Evolutionary conservation across 2,329 filamentous ascomycete species (phyloP).

Genomic region (Diplodia sapinea): DNA sequence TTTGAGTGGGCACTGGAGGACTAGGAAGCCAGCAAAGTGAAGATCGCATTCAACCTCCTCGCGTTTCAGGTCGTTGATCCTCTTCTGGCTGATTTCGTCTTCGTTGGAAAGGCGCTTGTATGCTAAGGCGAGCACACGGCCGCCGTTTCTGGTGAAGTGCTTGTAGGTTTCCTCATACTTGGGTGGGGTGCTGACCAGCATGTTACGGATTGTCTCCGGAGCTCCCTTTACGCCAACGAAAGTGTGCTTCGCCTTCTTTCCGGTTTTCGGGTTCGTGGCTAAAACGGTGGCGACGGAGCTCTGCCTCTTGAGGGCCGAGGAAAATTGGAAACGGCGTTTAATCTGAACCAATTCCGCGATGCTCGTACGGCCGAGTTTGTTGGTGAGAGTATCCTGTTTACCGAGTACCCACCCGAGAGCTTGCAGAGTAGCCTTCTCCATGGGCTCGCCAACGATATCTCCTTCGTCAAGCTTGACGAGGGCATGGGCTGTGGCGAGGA

Average conservation of each 20-base stretch:
- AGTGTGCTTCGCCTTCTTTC: constrained; percentile 79
- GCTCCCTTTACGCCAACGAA: constrained; percentile 97
- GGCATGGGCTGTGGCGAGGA: constrained; percentile 92
- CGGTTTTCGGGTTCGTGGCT: constrained; percentile 71
- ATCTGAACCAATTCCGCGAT: constrained; percentile 81
- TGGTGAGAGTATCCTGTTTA: constrained; percentile 80
- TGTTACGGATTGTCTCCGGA: constrained; percentile 94
- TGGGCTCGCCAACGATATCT: constrained; percentile 95
- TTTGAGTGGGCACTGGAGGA: constrained; percentile 93
- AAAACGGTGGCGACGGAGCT: constrained; percentile 89
- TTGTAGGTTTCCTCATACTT: constrained; percentile 99
- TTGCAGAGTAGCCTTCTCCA: constrained; percentile 94
- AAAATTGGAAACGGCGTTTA: constrained; percentile 97
- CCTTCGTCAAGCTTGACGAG: constrained; percentile 96
- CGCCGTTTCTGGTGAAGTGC: constrained; percentile 94
- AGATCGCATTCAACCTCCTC: constrained; percentile 87
- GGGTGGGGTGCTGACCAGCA: constrained; percentile 80
- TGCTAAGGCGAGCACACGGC: constrained; percentile 88
- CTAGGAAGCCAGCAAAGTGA: constrained; percentile 91
- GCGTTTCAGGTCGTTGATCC: constrained; percentile 91
- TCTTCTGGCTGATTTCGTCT: constrained; percentile 78
- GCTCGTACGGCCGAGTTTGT: constrained; percentile 62
- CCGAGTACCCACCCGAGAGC: constrained; percentile 94
- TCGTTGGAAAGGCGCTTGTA: constrained; percentile 90
- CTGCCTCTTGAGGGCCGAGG: constrained; percentile 92